These are phyloP conservation scores for Trametes punicea DNA, from an alignment of 768 basidiomycete genomes.

Conservation along the genomic window DNA sequence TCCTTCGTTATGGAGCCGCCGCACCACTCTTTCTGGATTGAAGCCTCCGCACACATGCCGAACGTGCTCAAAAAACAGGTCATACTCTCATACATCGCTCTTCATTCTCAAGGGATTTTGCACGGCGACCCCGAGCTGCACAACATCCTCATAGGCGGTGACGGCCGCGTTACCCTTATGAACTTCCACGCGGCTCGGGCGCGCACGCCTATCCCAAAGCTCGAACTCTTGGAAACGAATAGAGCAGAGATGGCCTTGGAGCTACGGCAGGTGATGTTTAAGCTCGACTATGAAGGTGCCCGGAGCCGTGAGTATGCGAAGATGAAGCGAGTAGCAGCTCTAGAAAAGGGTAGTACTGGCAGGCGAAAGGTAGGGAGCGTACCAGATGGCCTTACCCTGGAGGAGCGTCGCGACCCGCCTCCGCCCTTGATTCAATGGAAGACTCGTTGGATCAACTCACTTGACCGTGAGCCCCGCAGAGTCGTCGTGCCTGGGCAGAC, in stretches of 20 bases:
- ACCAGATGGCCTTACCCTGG: conserved; percentile 6
- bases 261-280: conserved; percentile 53
- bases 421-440: conserved; percentile 34
- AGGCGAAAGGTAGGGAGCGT: no score
- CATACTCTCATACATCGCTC: conserved; percentile 46
- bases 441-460: conserved; percentile 34
- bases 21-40: conserved; percentile 58
- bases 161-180: conserved; percentile 44
- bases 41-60: conserved; percentile 58
- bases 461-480: conserved; percentile 32
- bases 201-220: conserved; percentile 26
- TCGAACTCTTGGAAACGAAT: conserved; percentile 37
- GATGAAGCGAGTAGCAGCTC: conserved; percentile 26
- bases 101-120: conserved; percentile 35
- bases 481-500: conserved; percentile 38
- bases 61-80: conserved; percentile 48
- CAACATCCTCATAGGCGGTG: conserved; percentile 25
- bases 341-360: no score
- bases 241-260: conserved; percentile 45
- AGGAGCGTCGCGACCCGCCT: conserved; percentile 31
- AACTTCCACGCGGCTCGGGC: conserved; percentile 48
- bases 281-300: conserved; percentile 45
- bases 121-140: conserved; percentile 30
- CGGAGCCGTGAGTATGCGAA: conserved; percentile 36
- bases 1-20: conserved; percentile 53